These are phyloP conservation scores for Podaxis pistillaris DNA, from an alignment of 768 basidiomycete species.

Conservation along the genomic window DNA sequence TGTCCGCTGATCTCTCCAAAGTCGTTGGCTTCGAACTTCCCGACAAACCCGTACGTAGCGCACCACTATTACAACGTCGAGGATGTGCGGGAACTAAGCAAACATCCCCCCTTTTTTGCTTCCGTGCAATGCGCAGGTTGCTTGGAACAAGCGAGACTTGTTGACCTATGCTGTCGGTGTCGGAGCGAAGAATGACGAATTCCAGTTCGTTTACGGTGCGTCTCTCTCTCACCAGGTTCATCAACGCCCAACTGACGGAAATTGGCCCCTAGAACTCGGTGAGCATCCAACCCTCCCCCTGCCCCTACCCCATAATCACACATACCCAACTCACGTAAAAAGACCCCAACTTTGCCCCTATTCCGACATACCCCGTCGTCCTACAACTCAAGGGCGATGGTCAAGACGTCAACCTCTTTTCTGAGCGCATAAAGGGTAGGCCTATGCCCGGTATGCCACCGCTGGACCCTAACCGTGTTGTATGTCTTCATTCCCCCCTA, in stretches of 20 bases:
- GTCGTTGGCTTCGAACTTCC: slow-evolving; percentile 59
- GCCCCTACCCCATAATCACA: no score
- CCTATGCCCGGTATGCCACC: slow-evolving; percentile 66
- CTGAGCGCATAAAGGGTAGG: slow-evolving; percentile 42
- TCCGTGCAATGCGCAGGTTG: slow-evolving; percentile 45
- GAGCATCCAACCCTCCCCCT: slow-evolving; percentile 17
- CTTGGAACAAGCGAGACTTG: slow-evolving; percentile 84
- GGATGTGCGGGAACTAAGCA: neutral
- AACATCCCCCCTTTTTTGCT: neutral
- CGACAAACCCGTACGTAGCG: slow-evolving; percentile 50
- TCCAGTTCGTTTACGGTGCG: slow-evolving; percentile 69
- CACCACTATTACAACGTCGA: neutral
- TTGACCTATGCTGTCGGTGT: slow-evolving; percentile 78
- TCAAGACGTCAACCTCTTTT: slow-evolving; percentile 71
- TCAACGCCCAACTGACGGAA: neutral
- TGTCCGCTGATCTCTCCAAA: slow-evolving; percentile 53
- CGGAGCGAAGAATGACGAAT: slow-evolving; percentile 76
- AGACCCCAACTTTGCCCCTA: slow-evolving; percentile 57
- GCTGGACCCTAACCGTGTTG: slow-evolving; percentile 68
- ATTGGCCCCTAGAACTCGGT: slow-evolving; percentile 48
- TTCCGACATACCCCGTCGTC: slow-evolving; percentile 87
- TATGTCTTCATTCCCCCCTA: slow-evolving; percentile 30
- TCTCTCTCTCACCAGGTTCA: neutral
- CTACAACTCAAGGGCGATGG: slow-evolving; percentile 68
- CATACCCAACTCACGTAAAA: neutral